Conservation (phyloP, 371 early-diverging fungal species). For the Aphelidium insulamus region DNA sequence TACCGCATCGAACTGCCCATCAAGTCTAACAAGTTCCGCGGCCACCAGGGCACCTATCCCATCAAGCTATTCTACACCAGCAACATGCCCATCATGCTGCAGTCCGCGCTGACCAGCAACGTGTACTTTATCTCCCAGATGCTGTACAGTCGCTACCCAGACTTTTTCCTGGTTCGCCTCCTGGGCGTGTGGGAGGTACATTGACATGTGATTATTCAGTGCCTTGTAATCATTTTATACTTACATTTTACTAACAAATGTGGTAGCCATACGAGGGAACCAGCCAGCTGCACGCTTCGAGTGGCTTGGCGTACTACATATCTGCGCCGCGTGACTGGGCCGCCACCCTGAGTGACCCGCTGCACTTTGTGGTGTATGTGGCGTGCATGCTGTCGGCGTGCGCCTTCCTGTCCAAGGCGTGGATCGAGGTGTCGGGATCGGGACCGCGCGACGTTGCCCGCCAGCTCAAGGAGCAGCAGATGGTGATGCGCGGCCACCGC, state of each 20-base stretch:
- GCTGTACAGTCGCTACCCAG: constrained; percentile 84
- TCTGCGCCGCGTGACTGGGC: constrained; percentile 78
- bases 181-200: constrained; percentile 89
- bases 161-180: constrained; percentile 75
- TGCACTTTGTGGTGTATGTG: constrained; percentile 86
- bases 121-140: constrained; percentile 91
- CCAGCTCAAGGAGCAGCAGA: constrained; percentile 91
- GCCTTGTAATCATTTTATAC: constrained; percentile 2
- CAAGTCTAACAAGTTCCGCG: constrained; percentile 87
- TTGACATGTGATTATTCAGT: background rate
- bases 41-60: constrained; percentile 92
- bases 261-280: constrained; percentile 49
- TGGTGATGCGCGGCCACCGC: constrained; percentile 92
- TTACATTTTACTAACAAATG: too few species aligned
- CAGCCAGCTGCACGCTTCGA: constrained; percentile 66
- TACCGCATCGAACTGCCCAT: constrained; percentile 98
- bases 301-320: constrained; percentile 95
- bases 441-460: constrained; percentile 94
- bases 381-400: constrained; percentile 80
- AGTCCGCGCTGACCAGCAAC: constrained; percentile 90
- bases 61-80: constrained; percentile 99
- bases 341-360: constrained; percentile 72
- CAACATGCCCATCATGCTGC: constrained; percentile 99
- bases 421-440: constrained; percentile 97
- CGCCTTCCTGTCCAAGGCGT: constrained; percentile 89